These are phyloP conservation scores for Fusarium drepaniforme DNA, from an alignment of 2,329 filamentous ascomycete genomes.

Conservation along the genomic window DNA sequence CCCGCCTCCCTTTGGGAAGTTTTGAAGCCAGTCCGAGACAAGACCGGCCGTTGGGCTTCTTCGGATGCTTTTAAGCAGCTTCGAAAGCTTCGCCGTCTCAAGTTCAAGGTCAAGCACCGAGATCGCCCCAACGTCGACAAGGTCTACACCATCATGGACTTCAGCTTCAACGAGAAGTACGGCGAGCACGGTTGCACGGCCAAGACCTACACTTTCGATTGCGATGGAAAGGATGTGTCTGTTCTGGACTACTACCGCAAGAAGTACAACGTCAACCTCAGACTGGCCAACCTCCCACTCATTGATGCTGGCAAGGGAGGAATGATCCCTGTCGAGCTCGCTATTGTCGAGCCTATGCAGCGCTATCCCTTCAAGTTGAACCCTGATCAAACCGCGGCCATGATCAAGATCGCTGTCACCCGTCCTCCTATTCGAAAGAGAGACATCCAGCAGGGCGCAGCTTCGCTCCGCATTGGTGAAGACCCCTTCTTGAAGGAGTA, in stretches of 20 bases:
- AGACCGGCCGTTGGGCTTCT: slow-evolving; percentile 44
- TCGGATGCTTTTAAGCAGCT: slow-evolving; percentile 68
- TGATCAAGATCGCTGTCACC: slow-evolving; percentile 95
- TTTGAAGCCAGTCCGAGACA: slow-evolving; percentile 51
- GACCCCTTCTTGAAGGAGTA: slow-evolving; percentile 81
- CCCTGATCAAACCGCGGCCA: slow-evolving; percentile 76
- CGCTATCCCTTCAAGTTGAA: slow-evolving; percentile 73
- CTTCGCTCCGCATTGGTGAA: slow-evolving; percentile 74
- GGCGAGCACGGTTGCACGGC: slow-evolving; percentile 61
- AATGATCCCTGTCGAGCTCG: slow-evolving; percentile 73
- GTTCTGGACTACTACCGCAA: slow-evolving; percentile 68
- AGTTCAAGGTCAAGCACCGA: slow-evolving; percentile 66
- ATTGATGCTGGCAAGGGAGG: slow-evolving; percentile 68
- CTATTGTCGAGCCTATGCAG: slow-evolving; percentile 65
- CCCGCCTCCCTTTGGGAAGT: slow-evolving; percentile 43
- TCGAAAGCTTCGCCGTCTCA: slow-evolving; percentile 65
- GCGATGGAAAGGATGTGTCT: slow-evolving; percentile 58
- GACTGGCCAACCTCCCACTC: slow-evolving; percentile 64
- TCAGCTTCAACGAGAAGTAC: slow-evolving; percentile 61
- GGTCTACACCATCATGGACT: slow-evolving; percentile 64
- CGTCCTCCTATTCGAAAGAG: slow-evolving; percentile 75
- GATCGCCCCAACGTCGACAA: slow-evolving; percentile 60
- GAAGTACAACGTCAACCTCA: slow-evolving; percentile 66
- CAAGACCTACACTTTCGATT: slow-evolving; percentile 67
- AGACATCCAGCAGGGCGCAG: slow-evolving; percentile 68